These are phyloP conservation scores for Laguncularia racemosa DNA, from an alignment of 345 rosid genomes.

Conservation along the genomic window DNA sequence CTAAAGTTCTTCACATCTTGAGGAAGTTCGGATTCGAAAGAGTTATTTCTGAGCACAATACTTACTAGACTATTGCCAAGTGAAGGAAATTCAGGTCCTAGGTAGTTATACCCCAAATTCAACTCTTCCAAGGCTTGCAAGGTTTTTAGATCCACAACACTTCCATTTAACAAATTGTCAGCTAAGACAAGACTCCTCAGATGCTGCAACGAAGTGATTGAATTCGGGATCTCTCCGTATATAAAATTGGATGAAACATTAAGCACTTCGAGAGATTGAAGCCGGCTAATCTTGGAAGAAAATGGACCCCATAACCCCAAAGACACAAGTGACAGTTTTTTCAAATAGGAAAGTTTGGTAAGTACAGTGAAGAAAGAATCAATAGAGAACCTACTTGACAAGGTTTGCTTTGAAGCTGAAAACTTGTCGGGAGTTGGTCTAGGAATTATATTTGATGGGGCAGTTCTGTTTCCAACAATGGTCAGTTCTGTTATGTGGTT, in stretches of 20 bases:
- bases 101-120: conserved; percentile 44
- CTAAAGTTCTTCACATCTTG: conserved; percentile 26
- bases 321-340: conserved; percentile 55
- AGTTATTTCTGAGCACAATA: conserved; percentile 46
- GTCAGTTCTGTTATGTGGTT: conserved; percentile 48
- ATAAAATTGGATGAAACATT: conserved; percentile 76
- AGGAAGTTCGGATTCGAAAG: conserved; percentile 59
- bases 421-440: conserved; percentile 15
- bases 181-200: conserved; percentile 54
- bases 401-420: conserved; percentile 20
- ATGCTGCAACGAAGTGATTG: conserved; percentile 37
- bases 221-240: conserved; percentile 45
- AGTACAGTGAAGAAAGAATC: conserved; percentile 65
- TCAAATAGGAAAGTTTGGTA: conserved; percentile 54
- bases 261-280: conserved; percentile 43
- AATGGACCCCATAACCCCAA: conserved; percentile 76
- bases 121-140: conserved; percentile 41
- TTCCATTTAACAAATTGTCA: conserved; percentile 55
- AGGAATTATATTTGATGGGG: conserved; percentile 15
- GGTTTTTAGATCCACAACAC: conserved; percentile 49
- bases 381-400: conserved; percentile 46
- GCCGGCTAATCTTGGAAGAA: conserved; percentile 45
- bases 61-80: conserved; percentile 34
- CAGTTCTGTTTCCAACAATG: conserved; percentile 52
- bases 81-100: conserved; percentile 64